Conservation (phyloP, 2,329 filamentous ascomycete genomes). For the Davidsoniella australis region DNA sequence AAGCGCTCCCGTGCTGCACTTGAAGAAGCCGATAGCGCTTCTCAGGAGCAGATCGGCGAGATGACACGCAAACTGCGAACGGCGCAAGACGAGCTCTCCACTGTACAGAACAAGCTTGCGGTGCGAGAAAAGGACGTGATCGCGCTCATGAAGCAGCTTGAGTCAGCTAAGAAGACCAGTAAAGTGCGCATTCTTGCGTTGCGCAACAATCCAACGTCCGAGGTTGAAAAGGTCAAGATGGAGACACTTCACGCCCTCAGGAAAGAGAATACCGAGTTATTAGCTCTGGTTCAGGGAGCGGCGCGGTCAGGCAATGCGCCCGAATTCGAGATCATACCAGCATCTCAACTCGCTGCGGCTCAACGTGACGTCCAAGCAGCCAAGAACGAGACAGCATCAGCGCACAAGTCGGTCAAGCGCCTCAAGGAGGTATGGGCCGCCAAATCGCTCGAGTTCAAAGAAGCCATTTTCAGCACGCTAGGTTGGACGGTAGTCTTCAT, state of each 20-base stretch:
- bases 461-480: slow-evolving; percentile 78
- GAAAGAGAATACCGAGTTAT: slow-evolving; percentile 68
- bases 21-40: slow-evolving; percentile 32
- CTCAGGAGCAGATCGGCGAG: slow-evolving; percentile 60
- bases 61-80: slow-evolving; percentile 76
- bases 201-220: slow-evolving; percentile 79
- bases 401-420: slow-evolving; percentile 68
- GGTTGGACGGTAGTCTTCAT: slow-evolving; percentile 94
- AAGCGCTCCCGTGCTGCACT: slow-evolving; percentile 44
- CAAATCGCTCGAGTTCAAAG: slow-evolving; percentile 87
- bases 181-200: slow-evolving; percentile 73
- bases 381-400: slow-evolving; percentile 49
- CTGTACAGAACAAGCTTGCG: slow-evolving; percentile 50
- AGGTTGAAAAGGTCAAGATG: slow-evolving; percentile 70
- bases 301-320: slow-evolving; percentile 15
- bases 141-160: slow-evolving; percentile 56
- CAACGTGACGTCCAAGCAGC: slow-evolving; percentile 60
- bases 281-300: slow-evolving; percentile 47
- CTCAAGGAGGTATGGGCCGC: slow-evolving; percentile 85
- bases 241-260: slow-evolving; percentile 61
- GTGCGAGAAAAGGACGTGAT: slow-evolving; percentile 61
- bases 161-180: slow-evolving; percentile 44
- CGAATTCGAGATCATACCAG: slow-evolving; percentile 51
- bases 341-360: slow-evolving; percentile 56
- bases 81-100: slow-evolving; percentile 59